These are phyloP conservation scores for Parasitella parasitica DNA, from an alignment of 371 early-diverging fungal genomes.

Conservation along the genomic window DNA sequence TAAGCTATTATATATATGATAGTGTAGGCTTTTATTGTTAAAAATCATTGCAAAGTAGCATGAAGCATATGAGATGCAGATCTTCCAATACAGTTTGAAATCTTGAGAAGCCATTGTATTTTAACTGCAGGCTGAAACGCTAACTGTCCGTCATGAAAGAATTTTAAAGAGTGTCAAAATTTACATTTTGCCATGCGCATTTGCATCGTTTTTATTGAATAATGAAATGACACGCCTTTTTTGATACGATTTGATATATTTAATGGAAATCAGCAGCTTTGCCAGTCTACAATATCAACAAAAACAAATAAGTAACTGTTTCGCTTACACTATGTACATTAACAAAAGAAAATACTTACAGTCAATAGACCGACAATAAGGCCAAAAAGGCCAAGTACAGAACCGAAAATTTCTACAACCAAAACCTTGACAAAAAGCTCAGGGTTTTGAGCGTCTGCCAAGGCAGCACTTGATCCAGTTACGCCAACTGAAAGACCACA, in stretches of 20 bases:
- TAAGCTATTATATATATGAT: no score
- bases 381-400: constrained; percentile 95
- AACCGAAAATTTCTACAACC: constrained; percentile 96
- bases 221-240: neutral
- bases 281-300: constrained; percentile 41
- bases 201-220: neutral
- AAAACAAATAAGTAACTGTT: neutral
- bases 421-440: constrained; percentile 95
- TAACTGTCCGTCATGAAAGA: no score
- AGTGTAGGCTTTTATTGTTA: no score
- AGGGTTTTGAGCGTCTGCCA: constrained; percentile 95
- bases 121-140: no score
- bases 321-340: no score
- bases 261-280: constrained; percentile 57
- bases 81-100: no score
- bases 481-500: constrained; percentile 96
- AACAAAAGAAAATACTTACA: constrained; percentile 40
- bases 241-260: neutral
- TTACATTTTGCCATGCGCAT: no score
- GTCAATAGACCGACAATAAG: constrained; percentile 80
- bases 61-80: no score
- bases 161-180: no score
- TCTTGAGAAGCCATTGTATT: no score
- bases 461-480: constrained; percentile 90
- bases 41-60: no score